These are phyloP conservation scores for Chalara sp. DNA, from an alignment of 2,329 filamentous ascomycete genomes.

Conservation along the genomic window DNA sequence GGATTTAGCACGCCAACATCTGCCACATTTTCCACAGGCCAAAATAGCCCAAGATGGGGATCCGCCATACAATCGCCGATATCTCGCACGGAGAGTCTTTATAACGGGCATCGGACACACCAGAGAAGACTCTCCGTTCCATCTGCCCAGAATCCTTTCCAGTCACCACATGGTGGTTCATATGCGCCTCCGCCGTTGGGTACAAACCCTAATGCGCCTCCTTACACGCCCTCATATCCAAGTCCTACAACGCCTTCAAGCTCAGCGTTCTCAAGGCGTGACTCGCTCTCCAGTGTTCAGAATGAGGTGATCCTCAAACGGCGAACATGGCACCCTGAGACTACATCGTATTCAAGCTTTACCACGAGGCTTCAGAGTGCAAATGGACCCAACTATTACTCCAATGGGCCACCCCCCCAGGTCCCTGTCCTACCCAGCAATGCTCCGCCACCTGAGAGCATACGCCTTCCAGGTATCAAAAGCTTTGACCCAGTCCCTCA, in stretches of 20 bases:
- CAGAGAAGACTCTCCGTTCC: slow-evolving; percentile 77
- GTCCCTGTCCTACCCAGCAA: slow-evolving; percentile 21
- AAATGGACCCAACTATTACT: slow-evolving; percentile 58
- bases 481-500: slow-evolving; percentile 75
- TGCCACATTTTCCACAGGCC: slow-evolving; percentile 70
- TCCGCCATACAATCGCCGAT: slow-evolving; percentile 66
- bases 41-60: slow-evolving; percentile 70
- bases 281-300: slow-evolving; percentile 52
- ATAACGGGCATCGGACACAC: slow-evolving; percentile 56
- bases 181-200: slow-evolving; percentile 50
- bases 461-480: slow-evolving; percentile 82
- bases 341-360: slow-evolving; percentile 42
- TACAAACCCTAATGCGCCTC: slow-evolving; percentile 36
- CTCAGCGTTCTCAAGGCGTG: slow-evolving; percentile 53
- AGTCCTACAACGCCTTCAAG: slow-evolving; percentile 62
- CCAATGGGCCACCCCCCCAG: slow-evolving; percentile 22
- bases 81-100: slow-evolving; percentile 67
- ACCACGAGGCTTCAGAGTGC: slow-evolving; percentile 67
- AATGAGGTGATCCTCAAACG: slow-evolving; percentile 71
- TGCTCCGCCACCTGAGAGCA: slow-evolving; percentile 44
- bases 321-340: slow-evolving; percentile 86
- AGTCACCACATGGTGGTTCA: slow-evolving; percentile 51
- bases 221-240: slow-evolving; percentile 47
- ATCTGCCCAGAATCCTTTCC: slow-evolving; percentile 67
- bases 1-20: slow-evolving; percentile 81